Conservation (phyloP, 2,329 filamentous ascomycete species). For the Hypoxylon sp. region DNA sequence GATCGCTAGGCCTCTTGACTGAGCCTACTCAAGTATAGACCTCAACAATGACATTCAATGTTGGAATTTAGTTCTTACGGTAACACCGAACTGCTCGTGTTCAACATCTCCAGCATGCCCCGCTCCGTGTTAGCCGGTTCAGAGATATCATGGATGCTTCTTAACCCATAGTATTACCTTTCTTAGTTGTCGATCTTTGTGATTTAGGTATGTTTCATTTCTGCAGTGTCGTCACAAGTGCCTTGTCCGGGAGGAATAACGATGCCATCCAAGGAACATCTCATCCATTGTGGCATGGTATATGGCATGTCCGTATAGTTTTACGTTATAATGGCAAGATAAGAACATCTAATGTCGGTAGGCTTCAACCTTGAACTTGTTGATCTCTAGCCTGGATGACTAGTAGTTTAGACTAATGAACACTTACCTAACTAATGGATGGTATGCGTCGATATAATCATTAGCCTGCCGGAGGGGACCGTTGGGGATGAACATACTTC, state of each 20-base stretch:
- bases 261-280: neutral
- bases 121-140: neutral
- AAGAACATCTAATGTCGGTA: neutral
- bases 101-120: conserved; percentile 4
- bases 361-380: neutral
- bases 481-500: conserved; percentile 6
- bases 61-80: too few relatives aligned
- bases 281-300: conserved; percentile 14
- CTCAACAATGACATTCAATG: conserved; percentile 1
- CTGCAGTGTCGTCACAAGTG: conserved; percentile 27
- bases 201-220: conserved; percentile 23
- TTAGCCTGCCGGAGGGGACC: neutral
- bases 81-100: too few relatives aligned
- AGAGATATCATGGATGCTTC: neutral
- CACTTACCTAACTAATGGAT: conserved; percentile 13
- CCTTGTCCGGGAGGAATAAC: conserved; percentile 14
- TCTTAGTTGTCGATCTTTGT: conserved; percentile 22
- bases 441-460: neutral
- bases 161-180: conserved; percentile 5
- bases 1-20: conserved; percentile 15
- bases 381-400: neutral
- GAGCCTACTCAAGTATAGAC: conserved; percentile 7
- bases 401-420: neutral
- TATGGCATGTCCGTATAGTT: conserved; percentile 4
- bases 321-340: conserved; percentile 10